These are phyloP conservation scores for Stagonosporopsis chrysanthemi DNA, from an alignment of 2,329 filamentous ascomycete genomes.

Conservation along the genomic window DNA sequence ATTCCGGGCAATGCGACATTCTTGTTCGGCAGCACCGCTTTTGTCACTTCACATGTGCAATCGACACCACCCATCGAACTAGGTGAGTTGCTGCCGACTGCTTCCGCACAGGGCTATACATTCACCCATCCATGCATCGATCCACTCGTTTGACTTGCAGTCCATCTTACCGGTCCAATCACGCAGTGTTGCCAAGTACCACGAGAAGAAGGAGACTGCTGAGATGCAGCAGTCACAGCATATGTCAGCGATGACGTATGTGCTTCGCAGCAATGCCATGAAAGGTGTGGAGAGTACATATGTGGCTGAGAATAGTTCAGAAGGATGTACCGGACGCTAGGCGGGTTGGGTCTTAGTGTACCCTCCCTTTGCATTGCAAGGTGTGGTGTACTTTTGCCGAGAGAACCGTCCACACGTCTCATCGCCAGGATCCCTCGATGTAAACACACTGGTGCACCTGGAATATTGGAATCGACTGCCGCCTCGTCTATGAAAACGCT, in stretches of 20 bases:
- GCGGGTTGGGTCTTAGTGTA: slow-evolving; percentile 1
- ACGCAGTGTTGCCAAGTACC: not conserved
- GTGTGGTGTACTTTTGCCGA: not conserved
- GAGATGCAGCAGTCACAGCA: not conserved
- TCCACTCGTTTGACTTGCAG: not conserved
- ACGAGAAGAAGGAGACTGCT: not conserved
- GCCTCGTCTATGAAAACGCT: too few species aligned
- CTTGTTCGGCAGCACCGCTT: slow-evolving; percentile 6
- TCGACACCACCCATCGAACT: not conserved
- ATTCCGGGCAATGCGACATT: slow-evolving; percentile 23
- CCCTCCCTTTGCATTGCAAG: not conserved
- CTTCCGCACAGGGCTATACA: not conserved
- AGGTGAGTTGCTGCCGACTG: not conserved
- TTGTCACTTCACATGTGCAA: not conserved
- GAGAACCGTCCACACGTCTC: not conserved
- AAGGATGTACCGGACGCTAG: slow-evolving; percentile 17
- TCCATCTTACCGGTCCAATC: not conserved
- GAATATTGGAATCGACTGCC: too few species aligned
- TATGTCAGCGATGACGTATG: slow-evolving; percentile 16
- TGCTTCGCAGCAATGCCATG: not conserved
- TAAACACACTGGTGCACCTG: too few species aligned
- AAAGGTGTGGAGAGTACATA: not conserved
- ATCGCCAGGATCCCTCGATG: too few species aligned
- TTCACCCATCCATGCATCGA: not conserved
- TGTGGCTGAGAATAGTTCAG: slow-evolving; percentile 4